A percentile compares a stretch with the other conserved stretches of the same genome.
Evolutionary conservation across 805 yeast species (phyloP).

Genomic region (Komagataella populi): DNA sequence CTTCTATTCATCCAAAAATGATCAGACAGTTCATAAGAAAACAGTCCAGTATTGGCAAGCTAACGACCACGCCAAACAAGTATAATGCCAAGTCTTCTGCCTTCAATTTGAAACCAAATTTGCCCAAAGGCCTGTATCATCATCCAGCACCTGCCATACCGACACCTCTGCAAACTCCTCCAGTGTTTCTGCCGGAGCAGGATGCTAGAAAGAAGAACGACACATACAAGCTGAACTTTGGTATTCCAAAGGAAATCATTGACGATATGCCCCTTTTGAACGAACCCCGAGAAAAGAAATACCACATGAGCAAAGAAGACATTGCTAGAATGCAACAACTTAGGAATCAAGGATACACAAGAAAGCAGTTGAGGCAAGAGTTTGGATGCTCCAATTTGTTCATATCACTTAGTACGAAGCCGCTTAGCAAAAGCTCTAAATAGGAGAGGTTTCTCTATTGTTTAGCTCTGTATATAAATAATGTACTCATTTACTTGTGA

Average conservation of each 20-base stretch:
- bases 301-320: slow-evolving; percentile 11
- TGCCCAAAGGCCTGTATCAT: slow-evolving; percentile 19
- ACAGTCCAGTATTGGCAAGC: not conserved
- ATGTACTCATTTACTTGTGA: not conserved
- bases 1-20: not conserved
- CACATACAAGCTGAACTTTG: slow-evolving; percentile 14
- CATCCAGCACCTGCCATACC: slow-evolving; percentile 22
- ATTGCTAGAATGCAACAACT: slow-evolving; percentile 15
- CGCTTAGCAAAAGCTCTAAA: not conserved
- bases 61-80: slow-evolving; percentile 18
- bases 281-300: slow-evolving; percentile 11
- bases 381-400: slow-evolving; percentile 16
- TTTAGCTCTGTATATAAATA: not conserved
- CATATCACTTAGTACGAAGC: slow-evolving; percentile 14
- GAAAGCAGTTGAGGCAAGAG: slow-evolving; percentile 16
- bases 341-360: slow-evolving; percentile 16
- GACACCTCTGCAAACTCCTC: slow-evolving; percentile 19
- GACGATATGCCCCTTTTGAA: slow-evolving; percentile 17
- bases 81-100: slow-evolving; percentile 21
- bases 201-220: slow-evolving; percentile 16
- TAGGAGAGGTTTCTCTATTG: not conserved
- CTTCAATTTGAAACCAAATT: slow-evolving; percentile 18
- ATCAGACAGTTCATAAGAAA: not conserved
- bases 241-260: slow-evolving; percentile 7
- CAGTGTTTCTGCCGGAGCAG: slow-evolving; percentile 17